phyloP scores from a whole-genome alignment of 495 filamentous ascomycete species.

The Cairneyella variabilis region DNA sequence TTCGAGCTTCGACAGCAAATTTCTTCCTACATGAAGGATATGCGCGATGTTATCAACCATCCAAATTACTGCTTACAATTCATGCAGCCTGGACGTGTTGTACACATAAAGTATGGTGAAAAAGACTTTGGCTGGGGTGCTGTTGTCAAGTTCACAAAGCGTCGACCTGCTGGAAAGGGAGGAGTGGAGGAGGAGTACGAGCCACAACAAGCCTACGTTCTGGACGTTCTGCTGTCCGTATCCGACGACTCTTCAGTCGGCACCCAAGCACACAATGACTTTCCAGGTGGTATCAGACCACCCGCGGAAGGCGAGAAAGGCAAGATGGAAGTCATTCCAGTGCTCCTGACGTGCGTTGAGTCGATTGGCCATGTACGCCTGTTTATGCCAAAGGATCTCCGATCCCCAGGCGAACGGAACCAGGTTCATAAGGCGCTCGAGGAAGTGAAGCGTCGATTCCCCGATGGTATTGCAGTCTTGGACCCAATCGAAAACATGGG shows the following conservation, averaged over 20 bases:
- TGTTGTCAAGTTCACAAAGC: conserved; percentile 64
- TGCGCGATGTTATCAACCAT: conserved; percentile 83
- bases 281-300: conserved; percentile 61
- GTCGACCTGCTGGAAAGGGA: conserved; percentile 55
- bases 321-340: conserved; percentile 81
- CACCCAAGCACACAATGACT: conserved; percentile 54
- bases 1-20: conserved; percentile 81
- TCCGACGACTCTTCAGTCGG: conserved; percentile 53
- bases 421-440: conserved; percentile 60
- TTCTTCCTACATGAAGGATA: conserved; percentile 74
- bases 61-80: conserved; percentile 79
- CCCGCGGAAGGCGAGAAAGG: conserved; percentile 60
- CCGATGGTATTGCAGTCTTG: conserved; percentile 83
- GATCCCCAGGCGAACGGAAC: conserved; percentile 56
- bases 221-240: conserved; percentile 79
- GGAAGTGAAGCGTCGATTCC: conserved; percentile 79
- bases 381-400: conserved; percentile 72
- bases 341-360: conserved; percentile 78
- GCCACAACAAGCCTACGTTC: conserved; percentile 68
- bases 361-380: conserved; percentile 73
- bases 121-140: conserved; percentile 92
- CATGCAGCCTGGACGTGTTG: conserved; percentile 74
- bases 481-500: conserved; percentile 95
- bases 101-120: conserved; percentile 75
- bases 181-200: conserved; percentile 58